phyloP scores from a whole-genome alignment of 106 monocot species.

The Posidonia australis region DNA sequence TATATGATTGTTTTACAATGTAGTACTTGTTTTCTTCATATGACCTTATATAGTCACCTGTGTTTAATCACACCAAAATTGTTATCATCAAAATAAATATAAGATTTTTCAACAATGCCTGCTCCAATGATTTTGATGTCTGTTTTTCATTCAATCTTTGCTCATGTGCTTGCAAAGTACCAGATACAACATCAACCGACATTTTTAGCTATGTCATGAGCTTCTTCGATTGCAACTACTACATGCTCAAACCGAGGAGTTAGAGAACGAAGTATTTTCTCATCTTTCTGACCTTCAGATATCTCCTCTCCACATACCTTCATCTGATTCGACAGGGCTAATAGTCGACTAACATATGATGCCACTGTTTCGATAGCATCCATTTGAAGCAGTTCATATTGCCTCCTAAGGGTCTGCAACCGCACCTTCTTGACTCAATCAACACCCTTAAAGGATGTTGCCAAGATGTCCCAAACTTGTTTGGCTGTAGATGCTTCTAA shows the following conservation, averaged over 20 bases:
- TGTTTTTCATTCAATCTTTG: neutral
- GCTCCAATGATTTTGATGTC: no score
- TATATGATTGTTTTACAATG: no score
- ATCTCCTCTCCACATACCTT: slow-evolving; percentile 2
- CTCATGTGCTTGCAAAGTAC: slow-evolving; percentile 11
- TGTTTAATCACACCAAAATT: no score
- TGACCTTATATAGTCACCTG: no score
- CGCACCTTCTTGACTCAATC: neutral
- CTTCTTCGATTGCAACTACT: slow-evolving; percentile 7
- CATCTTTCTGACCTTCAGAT: neutral
- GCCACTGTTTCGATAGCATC: neutral
- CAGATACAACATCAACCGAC: slow-evolving; percentile 5
- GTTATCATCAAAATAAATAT: no score
- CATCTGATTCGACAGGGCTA: slow-evolving; percentile 7
- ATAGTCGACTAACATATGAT: neutral
- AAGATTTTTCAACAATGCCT: no score
- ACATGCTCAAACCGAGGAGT: slow-evolving; percentile 6
- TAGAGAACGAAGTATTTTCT: slow-evolving; percentile 6
- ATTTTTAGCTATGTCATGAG: slow-evolving; percentile 5
- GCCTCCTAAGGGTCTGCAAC: neutral
- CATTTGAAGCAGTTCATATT: slow-evolving; percentile 9
- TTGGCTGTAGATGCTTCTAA: neutral
- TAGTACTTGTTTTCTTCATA: no score
- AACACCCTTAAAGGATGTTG: slow-evolving; percentile 1
- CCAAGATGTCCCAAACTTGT: slow-evolving; percentile 7